These are phyloP conservation scores for Phlegmacium glaucopus DNA, from an alignment of 768 basidiomycete species.

Conservation along the genomic window DNA sequence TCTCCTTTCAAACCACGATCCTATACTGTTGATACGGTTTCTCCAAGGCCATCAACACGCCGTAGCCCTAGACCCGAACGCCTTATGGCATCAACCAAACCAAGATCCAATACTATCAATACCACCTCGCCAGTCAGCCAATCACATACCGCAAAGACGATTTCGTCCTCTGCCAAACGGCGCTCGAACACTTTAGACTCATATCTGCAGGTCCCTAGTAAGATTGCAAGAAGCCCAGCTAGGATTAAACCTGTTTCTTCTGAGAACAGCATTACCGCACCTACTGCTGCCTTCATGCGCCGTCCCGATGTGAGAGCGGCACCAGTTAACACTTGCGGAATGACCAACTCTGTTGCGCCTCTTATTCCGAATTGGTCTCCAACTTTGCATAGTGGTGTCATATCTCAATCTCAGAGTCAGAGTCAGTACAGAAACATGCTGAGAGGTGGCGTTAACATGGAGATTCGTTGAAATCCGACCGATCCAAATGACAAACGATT, in stretches of 20 bases:
- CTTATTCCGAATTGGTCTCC: constrained; percentile 20
- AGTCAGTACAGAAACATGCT: constrained; percentile 17
- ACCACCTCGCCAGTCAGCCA: constrained; percentile 7
- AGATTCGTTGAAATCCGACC: constrained; percentile 9
- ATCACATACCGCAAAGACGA: neutral
- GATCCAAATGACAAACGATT: too few species aligned
- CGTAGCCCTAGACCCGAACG: neutral
- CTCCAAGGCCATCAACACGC: constrained; percentile 1
- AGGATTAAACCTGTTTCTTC: neutral
- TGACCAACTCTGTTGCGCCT: constrained; percentile 16
- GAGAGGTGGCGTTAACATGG: constrained; percentile 19
- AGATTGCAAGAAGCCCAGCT: neutral
- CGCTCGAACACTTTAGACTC: constrained; percentile 18
- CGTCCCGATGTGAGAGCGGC: neutral
- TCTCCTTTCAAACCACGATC: constrained; percentile 2
- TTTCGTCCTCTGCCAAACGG: constrained; percentile 10
- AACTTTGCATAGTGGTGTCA: constrained; percentile 4
- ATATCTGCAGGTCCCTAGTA: constrained; percentile 1
- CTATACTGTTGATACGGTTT: neutral
- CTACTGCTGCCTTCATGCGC: constrained; percentile 10
- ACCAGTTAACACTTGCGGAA: constrained; percentile 2
- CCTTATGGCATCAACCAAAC: constrained; percentile 6
- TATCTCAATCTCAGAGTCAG: too few species aligned
- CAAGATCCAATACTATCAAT: constrained; percentile 9
- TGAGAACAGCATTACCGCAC: constrained; percentile 2